phyloP scores from a whole-genome alignment of 2,329 filamentous ascomycete genomes.

The Aureobasidium sp. region DNA sequence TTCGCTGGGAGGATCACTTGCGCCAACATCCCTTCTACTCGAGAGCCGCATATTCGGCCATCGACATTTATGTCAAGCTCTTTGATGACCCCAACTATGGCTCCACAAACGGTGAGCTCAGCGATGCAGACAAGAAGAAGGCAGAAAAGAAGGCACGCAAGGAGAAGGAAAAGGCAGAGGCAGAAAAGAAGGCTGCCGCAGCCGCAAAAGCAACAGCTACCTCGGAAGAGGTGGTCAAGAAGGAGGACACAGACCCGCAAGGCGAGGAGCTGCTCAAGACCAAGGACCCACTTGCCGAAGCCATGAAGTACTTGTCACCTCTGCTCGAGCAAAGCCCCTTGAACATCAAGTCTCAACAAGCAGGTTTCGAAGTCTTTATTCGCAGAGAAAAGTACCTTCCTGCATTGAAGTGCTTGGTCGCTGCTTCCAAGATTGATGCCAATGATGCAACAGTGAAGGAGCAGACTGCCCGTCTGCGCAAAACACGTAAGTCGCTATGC shows the following conservation, averaged over 20 bases:
- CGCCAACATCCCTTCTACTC: constrained; percentile 91
- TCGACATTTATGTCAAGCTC: constrained; percentile 71
- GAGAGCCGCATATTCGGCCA: constrained; percentile 70
- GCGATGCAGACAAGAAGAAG: constrained; percentile 75
- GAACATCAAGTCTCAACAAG: constrained; percentile 71
- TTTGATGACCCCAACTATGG: constrained; percentile 70
- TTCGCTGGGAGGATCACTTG: constrained; percentile 88
- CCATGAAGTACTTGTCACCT: constrained; percentile 75
- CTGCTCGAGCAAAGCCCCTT: constrained; percentile 75
- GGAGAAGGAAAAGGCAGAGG: constrained; percentile 70
- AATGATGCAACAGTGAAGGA: constrained; percentile 66
- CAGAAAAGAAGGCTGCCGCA: constrained; percentile 56
- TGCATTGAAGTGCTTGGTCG: constrained; percentile 75
- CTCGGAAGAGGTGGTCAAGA: constrained; percentile 58
- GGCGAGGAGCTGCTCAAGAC: constrained; percentile 75
- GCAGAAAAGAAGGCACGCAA: constrained; percentile 63
- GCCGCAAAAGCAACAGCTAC: constrained; percentile 46
- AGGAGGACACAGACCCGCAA: constrained; percentile 82
- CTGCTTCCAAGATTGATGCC: constrained; percentile 60
- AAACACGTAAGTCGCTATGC: constrained; percentile 34
- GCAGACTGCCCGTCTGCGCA: constrained; percentile 62
- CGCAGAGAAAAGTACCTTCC: constrained; percentile 79
- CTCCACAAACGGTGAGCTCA: constrained; percentile 58
- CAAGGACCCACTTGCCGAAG: constrained; percentile 72
- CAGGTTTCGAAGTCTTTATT: constrained; percentile 85